Conservation (phyloP, 2,329 filamentous ascomycete species). For the Aspergillus sp. region DNA sequence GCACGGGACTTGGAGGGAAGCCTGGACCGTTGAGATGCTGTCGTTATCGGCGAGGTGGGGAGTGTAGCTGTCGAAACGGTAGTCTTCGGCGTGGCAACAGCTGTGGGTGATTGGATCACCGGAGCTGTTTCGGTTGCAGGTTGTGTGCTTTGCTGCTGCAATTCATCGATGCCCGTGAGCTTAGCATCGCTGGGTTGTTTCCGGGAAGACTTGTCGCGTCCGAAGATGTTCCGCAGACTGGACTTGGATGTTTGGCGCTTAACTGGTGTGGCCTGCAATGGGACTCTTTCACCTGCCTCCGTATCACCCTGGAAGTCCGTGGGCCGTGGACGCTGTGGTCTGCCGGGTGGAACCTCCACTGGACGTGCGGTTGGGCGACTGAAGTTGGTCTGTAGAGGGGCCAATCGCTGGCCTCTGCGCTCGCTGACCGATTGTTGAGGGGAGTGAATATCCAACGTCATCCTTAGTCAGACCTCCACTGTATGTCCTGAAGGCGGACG, state of each 20-base stretch:
- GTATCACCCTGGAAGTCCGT: conserved; percentile 32
- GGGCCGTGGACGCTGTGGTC: conserved; percentile 36
- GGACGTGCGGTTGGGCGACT: conserved; percentile 29
- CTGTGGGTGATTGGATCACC: conserved; percentile 27
- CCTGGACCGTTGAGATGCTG: conserved; percentile 20
- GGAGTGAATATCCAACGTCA: conserved; percentile 21
- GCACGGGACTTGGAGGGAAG: conserved; percentile 25
- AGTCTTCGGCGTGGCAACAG: conserved; percentile 30
- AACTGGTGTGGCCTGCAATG: conserved; percentile 31
- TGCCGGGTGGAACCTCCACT: conserved; percentile 17
- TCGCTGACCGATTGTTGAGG: conserved; percentile 35
- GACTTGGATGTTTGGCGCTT: conserved; percentile 42
- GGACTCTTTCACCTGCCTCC: conserved; percentile 31
- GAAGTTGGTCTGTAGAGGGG: conserved; percentile 43
- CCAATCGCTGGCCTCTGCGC: conserved; percentile 39
- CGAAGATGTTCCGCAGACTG: conserved; percentile 40
- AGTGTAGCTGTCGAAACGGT: conserved; percentile 27
- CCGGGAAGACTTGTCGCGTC: conserved; percentile 37
- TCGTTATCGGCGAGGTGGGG: conserved; percentile 25
- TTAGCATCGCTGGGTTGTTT: conserved; percentile 29
- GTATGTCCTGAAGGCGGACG: neutral
- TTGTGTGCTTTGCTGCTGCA: conserved; percentile 20
- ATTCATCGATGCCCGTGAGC: conserved; percentile 38
- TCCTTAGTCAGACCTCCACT: conserved; percentile 11
- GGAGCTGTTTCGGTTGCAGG: conserved; percentile 17